phyloP scores from a whole-genome alignment of 345 rosid species.

The Syzygium aromaticum region DNA sequence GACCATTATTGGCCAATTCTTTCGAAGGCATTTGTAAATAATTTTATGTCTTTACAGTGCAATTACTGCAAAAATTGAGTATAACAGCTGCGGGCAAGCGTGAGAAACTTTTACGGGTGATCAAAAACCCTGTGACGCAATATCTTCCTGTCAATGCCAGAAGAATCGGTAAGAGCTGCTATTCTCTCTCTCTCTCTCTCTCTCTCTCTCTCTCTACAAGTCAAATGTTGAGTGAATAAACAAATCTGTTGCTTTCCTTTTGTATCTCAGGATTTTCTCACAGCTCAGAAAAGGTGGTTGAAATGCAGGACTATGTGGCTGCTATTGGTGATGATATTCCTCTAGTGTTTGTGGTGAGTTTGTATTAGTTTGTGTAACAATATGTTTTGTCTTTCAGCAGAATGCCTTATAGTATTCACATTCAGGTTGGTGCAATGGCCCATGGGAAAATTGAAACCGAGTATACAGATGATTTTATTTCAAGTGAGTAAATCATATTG shows the following conservation, averaged over 20 bases:
- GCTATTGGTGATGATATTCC: conserved; percentile 39
- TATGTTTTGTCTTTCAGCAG: not conserved
- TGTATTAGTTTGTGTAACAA: not conserved
- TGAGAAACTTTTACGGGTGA: conserved; percentile 72
- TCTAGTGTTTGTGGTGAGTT: conserved; percentile 86
- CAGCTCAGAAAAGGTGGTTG: conserved; percentile 66
- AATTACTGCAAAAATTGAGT: conserved; percentile 74
- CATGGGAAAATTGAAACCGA: conserved; percentile 65
- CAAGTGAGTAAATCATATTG: conserved; percentile 24
- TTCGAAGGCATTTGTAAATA: not conserved
- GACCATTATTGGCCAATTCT: not conserved
- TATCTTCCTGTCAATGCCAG: conserved; percentile 54
- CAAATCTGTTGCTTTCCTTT: not conserved
- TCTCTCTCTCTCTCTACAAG: not conserved
- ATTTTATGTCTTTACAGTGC: conserved; percentile 42
- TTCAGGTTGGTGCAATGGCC: conserved; percentile 87
- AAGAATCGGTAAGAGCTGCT: conserved; percentile 51
- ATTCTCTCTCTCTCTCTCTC: not conserved
- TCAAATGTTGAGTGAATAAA: not conserved
- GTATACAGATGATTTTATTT: conserved; percentile 51
- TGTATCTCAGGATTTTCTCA: conserved; percentile 60
- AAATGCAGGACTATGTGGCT: conserved; percentile 50
- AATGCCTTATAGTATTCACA: not conserved
- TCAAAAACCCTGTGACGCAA: conserved; percentile 65
- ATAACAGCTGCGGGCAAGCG: conserved; percentile 66